Percentiles rank a stretch among this genome's conserved stretches.
phyloP scores from a whole-genome alignment of 169 alveolate species.

The Plasmodium billcollinsi region DNA sequence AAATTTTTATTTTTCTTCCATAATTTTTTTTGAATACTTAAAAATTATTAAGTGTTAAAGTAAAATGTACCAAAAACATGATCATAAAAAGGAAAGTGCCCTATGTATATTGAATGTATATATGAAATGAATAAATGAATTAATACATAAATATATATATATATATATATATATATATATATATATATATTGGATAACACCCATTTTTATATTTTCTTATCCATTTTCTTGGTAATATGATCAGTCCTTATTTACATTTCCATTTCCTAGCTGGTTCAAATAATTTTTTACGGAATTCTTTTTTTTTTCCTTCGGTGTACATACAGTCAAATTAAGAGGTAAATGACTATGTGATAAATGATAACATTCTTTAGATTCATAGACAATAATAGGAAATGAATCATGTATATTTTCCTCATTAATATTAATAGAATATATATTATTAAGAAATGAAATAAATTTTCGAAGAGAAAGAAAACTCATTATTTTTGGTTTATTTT shows the following conservation, averaged over 20 bases:
- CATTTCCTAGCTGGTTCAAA: slow-evolving; percentile 24
- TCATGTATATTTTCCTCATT: slow-evolving; percentile 30
- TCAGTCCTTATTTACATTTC: background rate
- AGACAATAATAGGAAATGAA: slow-evolving; percentile 53
- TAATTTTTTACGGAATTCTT: slow-evolving; percentile 4
- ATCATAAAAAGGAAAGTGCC: too few species aligned
- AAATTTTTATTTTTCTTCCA: too few species aligned
- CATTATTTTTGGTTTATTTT: slow-evolving; percentile 63
- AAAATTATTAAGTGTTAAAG: too few species aligned
- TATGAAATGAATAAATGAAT: too few species aligned
- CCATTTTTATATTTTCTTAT: background rate
- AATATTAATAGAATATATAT: slow-evolving; percentile 29
- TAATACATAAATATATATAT: too few species aligned
- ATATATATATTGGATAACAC: too few species aligned
- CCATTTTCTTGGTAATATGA: background rate
- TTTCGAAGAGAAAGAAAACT: slow-evolving; percentile 52
- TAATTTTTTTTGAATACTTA: too few species aligned
- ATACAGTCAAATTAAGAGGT: slow-evolving; percentile 11
- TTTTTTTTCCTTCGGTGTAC: slow-evolving; percentile 8
- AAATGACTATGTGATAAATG: slow-evolving; percentile 43
- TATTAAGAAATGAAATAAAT: slow-evolving; percentile 54
- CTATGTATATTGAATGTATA: too few species aligned
- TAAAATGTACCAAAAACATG: too few species aligned
- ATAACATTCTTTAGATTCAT: slow-evolving; percentile 66
- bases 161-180: too few species aligned